A percentile compares a stretch with the other conserved stretches of the same genome.
Evolutionary conservation across 139 green algal species (phyloP).

Genomic region (Pleodorina starrii): DNA sequence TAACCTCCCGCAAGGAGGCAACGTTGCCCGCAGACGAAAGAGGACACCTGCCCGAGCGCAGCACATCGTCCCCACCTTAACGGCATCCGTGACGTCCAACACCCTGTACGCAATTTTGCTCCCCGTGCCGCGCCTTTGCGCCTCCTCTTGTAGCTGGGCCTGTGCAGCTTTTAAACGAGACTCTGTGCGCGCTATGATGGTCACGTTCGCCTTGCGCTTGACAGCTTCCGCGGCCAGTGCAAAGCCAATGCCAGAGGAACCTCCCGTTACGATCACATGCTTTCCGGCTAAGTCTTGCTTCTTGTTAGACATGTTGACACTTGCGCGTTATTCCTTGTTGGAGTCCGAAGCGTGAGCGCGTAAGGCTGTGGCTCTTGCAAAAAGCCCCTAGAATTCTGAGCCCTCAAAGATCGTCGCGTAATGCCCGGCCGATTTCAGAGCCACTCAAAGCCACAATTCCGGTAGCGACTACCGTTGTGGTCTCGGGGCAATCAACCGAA

Average conservation of each 20-base stretch:
- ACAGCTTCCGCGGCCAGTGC: constrained; percentile 67
- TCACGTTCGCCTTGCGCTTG: constrained; percentile 4
- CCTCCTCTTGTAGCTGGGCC: constrained; percentile 14
- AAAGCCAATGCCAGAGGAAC: constrained; percentile 80
- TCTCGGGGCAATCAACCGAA: too few relatives aligned
- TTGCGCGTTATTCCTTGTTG: too few relatives aligned
- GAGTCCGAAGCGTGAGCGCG: too few relatives aligned
- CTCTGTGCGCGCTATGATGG: constrained; percentile 19
- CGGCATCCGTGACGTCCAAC: constrained; percentile 50
- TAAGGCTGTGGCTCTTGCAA: too few relatives aligned
- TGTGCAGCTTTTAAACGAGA: constrained; percentile 13
- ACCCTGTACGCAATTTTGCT: neutral
- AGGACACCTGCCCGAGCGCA: too few relatives aligned
- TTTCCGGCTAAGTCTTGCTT: constrained; percentile 63
- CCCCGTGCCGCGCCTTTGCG: neutral
- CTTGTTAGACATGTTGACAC: constrained; percentile 8
- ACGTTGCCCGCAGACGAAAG: too few relatives aligned
- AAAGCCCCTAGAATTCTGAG: too few relatives aligned
- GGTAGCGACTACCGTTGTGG: too few relatives aligned
- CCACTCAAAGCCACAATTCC: too few relatives aligned
- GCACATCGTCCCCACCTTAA: constrained; percentile 46
- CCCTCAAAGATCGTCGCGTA: too few relatives aligned
- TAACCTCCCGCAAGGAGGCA: too few relatives aligned
- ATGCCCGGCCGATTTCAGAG: too few relatives aligned
- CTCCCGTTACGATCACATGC: constrained; percentile 88